Base-by-base conservation (phyloP, 768 basidiomycete genomes). In the Gymnopilus dilepis region DNA sequence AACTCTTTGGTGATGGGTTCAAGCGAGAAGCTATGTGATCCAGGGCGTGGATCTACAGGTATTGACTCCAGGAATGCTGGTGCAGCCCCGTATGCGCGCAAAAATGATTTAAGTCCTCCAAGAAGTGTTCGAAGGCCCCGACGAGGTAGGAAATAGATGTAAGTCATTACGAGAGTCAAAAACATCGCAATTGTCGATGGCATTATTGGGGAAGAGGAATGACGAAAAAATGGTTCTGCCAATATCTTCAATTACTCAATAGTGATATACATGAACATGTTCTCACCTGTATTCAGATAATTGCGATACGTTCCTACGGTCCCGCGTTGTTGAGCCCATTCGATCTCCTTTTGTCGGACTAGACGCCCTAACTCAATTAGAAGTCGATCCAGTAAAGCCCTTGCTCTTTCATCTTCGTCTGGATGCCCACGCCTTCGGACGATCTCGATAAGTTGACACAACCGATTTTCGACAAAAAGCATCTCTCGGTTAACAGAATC, bases 111-210 rank as follows among this genome's bases (percentile, higher is more conserved):
- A 9, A 68, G 12, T 4, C 71, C 70, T 5, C 66, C 69, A 0
- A 74, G 57, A 0, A 70, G 65, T 1, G 60, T 52, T n/a, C 62
- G 47, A 12, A 65, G 64, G 3, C 69, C 70, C 3, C 63, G 55
- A 3, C 64, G 67, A 1, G 70, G 64, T 2, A 65, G 40, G 50
- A 71, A 68, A 37, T 61, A 70, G 2, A 73, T 58, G 19, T 69
- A 56, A 28, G 65, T 48, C 45, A 72, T 43, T 4, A 73, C 61
- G 9, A 70, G 57, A 0, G 65, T 64, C 2, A 67, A 34, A 12
- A 67, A 43, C 6, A 34, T 34, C 12, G 45, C 59, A 1, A 59
- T 47, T 4, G 38, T 56, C 2, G 24, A 6, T 4, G 50, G 43
- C 8, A 48, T 34, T 21, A 58, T 58, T 33, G 11, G 42, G 1